Conservation (phyloP, 2,329 filamentous ascomycete species). For the Colletotrichum plurivorum region DNA sequence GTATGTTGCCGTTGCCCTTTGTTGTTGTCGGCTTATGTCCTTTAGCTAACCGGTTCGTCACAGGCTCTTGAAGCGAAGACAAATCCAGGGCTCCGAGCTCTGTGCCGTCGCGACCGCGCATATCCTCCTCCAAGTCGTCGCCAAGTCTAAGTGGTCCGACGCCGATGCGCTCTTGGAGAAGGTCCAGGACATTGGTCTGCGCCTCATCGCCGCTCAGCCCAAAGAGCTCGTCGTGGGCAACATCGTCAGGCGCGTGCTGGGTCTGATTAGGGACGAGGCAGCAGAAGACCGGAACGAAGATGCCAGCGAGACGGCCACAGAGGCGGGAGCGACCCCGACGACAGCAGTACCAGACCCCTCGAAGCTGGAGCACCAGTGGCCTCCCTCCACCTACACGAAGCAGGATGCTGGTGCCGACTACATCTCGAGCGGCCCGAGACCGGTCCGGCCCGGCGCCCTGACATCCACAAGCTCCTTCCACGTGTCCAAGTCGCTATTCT, state of each 20-base stretch:
- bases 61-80: conserved; percentile 89
- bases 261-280: conserved; percentile 91
- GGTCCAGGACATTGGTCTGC: conserved; percentile 83
- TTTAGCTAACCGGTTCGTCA: conserved; percentile 28
- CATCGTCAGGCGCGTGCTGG: conserved; percentile 90
- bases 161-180: conserved; percentile 84
- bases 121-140: conserved; percentile 88
- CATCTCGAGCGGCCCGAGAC: conserved; percentile 41
- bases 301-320: conserved; percentile 69
- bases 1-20: conserved; percentile 63
- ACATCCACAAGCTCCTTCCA: conserved; percentile 75
- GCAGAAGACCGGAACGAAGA: conserved; percentile 81
- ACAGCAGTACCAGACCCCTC: conserved; percentile 52
- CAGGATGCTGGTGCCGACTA: conserved; percentile 49
- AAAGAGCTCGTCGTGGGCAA: conserved; percentile 94
- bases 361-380: conserved; percentile 49
- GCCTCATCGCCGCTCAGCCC: conserved; percentile 86
- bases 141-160: conserved; percentile 83
- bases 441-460: conserved; percentile 71
- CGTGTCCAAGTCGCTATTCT: conserved; percentile 85
- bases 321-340: conserved; percentile 57
- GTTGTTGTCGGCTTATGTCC: conserved; percentile 12
- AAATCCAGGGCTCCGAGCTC: conserved; percentile 88
- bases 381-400: conserved; percentile 51
- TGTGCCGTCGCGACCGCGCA: conserved; percentile 94